Evolutionary conservation across 2,329 filamentous ascomycete genomes (phyloP), one percentile per base, ranked within the genome.

Genomic region (Lecanicillium sp.): DNA sequence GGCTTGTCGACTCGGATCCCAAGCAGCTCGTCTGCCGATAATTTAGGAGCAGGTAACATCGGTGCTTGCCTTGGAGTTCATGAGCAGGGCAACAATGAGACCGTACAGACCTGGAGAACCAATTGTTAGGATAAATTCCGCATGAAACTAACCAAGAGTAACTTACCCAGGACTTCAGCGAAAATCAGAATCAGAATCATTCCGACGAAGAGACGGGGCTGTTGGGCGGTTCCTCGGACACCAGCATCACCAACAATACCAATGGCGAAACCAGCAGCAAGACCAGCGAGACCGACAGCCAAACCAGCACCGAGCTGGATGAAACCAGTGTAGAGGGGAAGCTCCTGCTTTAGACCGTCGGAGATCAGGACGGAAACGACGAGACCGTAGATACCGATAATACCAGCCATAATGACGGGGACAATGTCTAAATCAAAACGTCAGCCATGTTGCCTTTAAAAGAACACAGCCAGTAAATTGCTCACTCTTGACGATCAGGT

Each of bases 401-500:
- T 98, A 96, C 92, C 92, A 75, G 92, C 92, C 92, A 98, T 98
- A 81, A 98, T 95, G 68, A 96, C 92, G 63, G 92, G 92, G 50
- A 96, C 90, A 66, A 96, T 95, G 78, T 95, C 90, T 96, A 51
- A 9, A 35, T 15, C 5, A 11, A 17, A 1, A 16, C 9, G 35
- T 54, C 37, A 60, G 51, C 34, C 45, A 33, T 27, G 29, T 4
- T 22, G 16, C 13, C 4, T 25, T 14, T 29, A 15, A 11, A 9
- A 18, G 17, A 12, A 34, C 15, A 27, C 15, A 9, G 28, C 27
- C 12, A 14, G 29, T 14, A 20, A 28, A 13, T 11, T 35, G 52
- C 88, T 59, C 83, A 96, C 92, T 96, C 84, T 95, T 96, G 65
- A 98, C 90, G 65, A 96, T 95, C 67, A 96, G 73, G 66, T 98